Evolutionary conservation across 257 asterid genomes (phyloP).

Genomic region (Rhazya stricta): DNA sequence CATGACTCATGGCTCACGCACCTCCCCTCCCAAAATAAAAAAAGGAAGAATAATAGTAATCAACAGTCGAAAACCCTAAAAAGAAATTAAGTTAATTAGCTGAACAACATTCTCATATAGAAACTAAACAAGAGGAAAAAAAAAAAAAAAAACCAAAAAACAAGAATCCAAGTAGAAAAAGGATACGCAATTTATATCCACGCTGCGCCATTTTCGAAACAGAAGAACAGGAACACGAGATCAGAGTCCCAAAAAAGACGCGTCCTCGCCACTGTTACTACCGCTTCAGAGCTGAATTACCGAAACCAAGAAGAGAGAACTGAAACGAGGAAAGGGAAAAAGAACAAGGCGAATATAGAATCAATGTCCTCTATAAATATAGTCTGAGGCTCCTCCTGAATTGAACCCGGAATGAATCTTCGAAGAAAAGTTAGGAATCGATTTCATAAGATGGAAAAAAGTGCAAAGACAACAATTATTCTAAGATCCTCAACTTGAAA

Average conservation of each 20-base stretch:
- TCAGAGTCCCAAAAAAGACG: slow-evolving; percentile 10
- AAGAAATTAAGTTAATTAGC: not conserved
- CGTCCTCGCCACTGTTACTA: slow-evolving; percentile 16
- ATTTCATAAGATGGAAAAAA: slow-evolving; percentile 15
- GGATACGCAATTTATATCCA: slow-evolving; percentile 98
- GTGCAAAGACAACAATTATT: slow-evolving; percentile 19
- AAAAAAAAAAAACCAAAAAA: slow-evolving; percentile 2
- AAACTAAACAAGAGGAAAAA: slow-evolving; percentile 1
- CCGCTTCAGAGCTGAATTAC: slow-evolving; percentile 16
- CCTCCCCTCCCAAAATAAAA: not conserved
- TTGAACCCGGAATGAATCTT: slow-evolving; percentile 1
- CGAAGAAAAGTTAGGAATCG: slow-evolving; percentile 23
- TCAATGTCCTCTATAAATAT: not conserved
- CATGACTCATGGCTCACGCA: not conserved
- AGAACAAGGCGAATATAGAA: not conserved
- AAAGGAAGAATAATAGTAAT: not conserved
- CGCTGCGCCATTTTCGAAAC: slow-evolving; percentile 63
- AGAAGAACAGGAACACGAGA: slow-evolving; percentile 11
- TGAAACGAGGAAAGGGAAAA: not conserved
- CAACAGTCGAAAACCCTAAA: not conserved
- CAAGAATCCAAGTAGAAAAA: slow-evolving; percentile 17
- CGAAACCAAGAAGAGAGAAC: not conserved
- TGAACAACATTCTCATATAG: not conserved
- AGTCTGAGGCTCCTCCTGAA: not conserved
- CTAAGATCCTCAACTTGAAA: not conserved